Base-by-base conservation (phyloP, 306 rosid species). In the Amphicarpaea edgeworthii region DNA sequence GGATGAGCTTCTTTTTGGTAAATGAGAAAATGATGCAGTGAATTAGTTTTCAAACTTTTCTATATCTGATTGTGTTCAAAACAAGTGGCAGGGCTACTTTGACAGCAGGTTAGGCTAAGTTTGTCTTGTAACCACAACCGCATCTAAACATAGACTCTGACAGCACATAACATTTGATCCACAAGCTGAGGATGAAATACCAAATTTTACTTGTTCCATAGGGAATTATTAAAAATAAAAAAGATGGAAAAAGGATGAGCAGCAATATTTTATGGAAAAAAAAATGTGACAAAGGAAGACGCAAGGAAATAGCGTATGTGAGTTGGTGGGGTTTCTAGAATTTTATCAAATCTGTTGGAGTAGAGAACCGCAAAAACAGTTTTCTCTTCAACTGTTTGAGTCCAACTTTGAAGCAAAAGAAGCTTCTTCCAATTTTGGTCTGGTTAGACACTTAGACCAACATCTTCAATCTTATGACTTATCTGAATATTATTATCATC, bases 281-380 rank as follows among this genome's bases (percentile, higher is more conserved):
- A 34, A 34, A 49, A 72, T 46, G 45, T 62, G 75, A 21, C 14
- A 61, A 30, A 68, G 83, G 88, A 85, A 85, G 16, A 16, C 1
- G 28, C 64, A 49, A 78, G 76, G 88, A 81, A 85, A 30, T 69
- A n/a, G 65, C 81, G 46, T 53, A 2, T 11, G 55, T 43, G 64
- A 74, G 85, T 85, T 85, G 85, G 88, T 77, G 85, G 79, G 71
- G 40, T 54, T 73, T 77, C 81, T 81, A 73, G 66, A 77, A 69
- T 54, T 42, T 65, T 21, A n/a, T 19, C 9, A 57, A 68, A 43
- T 65, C 59, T 59, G 68, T 72, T 80, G 53, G 77, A 59, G 38
- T 20, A 42, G 64, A 76, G 65, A 77, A 60, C 14, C 32, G 12
- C 77, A 67, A 38, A 38, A 50, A 42, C 16, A 8, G 26, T 45